phyloP scores from a whole-genome alignment of 768 basidiomycete species.

The Boletus bicolor region DNA sequence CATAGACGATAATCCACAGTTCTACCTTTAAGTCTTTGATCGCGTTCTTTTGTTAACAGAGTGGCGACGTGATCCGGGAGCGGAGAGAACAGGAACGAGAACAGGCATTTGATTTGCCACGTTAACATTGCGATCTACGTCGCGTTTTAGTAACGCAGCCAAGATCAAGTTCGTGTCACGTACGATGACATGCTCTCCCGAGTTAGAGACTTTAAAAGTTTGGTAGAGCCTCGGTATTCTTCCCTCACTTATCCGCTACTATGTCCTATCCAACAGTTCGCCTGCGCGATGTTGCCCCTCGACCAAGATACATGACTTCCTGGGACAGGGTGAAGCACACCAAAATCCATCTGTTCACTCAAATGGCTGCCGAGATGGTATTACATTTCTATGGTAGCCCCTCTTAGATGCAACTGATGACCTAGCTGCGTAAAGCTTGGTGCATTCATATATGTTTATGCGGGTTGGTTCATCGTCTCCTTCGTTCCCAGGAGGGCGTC shows the following conservation, averaged over 20 bases:
- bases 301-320: constrained; percentile 32
- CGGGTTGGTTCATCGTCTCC: constrained; percentile 32
- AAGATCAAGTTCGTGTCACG: background rate
- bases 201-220: constrained; percentile 7
- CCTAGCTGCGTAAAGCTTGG: constrained; percentile 42
- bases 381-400: constrained; percentile 1
- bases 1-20: no score
- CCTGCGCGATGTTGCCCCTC: constrained; percentile 42
- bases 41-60: background rate
- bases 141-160: background rate
- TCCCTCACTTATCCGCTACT: background rate
- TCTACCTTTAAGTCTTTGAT: no score
- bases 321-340: constrained; percentile 52
- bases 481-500: background rate
- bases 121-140: background rate
- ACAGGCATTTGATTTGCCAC: background rate
- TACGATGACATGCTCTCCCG: background rate
- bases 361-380: constrained; percentile 63
- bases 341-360: constrained; percentile 50
- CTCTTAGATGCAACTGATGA: constrained; percentile 1
- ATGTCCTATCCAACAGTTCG: constrained; percentile 33
- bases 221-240: background rate
- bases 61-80: background rate
- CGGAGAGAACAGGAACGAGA: background rate
- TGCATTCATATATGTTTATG: constrained; percentile 58